Evolutionary conservation across 305 asterid species (phyloP).

Genomic region (Rubia occidens): DNA sequence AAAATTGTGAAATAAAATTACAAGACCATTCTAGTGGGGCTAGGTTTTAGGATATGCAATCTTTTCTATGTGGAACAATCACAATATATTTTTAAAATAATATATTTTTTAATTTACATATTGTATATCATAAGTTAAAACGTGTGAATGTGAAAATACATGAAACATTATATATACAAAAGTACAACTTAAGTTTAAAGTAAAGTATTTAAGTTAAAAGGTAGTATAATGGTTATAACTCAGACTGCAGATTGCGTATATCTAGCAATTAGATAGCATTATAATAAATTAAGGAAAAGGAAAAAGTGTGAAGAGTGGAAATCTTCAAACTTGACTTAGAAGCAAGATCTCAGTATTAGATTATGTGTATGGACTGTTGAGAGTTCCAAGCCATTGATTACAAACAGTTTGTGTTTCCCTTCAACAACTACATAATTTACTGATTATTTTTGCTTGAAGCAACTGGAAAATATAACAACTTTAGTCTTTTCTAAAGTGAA

Average conservation of each 20-base stretch:
- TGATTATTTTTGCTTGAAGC: not conserved
- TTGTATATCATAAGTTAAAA: too few relatives aligned
- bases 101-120: too few relatives aligned
- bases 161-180: too few relatives aligned
- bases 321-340: conserved; percentile 3
- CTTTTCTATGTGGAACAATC: too few relatives aligned
- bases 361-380: not conserved
- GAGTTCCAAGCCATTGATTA: not conserved
- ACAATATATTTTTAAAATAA: too few relatives aligned
- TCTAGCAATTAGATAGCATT: not conserved
- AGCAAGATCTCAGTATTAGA: not conserved
- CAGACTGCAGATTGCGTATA: not conserved
- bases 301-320: not conserved
- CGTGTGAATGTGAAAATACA: too few relatives aligned
- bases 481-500: not conserved
- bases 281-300: not conserved
- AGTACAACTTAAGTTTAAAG: too few relatives aligned
- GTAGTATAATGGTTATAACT: too few relatives aligned
- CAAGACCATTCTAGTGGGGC: too few relatives aligned
- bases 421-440: not conserved
- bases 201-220: too few relatives aligned
- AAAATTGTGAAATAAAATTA: too few relatives aligned
- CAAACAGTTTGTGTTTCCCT: not conserved
- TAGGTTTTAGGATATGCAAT: too few relatives aligned
- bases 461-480: not conserved